Evolutionary conservation across 192 early-diverging fungal species (phyloP), one percentile per base, ranked within the genome.

Genomic region (Coemansia sp.): DNA sequence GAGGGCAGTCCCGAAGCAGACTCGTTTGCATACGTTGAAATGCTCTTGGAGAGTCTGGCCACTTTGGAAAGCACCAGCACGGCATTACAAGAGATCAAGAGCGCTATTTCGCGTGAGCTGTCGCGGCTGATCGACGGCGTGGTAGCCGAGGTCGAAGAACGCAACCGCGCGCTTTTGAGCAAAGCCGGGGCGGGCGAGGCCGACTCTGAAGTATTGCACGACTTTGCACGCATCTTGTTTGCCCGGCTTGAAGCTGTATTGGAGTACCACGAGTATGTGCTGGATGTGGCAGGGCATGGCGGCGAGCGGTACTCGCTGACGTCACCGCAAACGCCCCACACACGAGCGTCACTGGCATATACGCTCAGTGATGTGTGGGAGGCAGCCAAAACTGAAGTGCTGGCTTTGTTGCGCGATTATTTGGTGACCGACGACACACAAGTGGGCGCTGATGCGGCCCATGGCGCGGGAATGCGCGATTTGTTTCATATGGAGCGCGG

Each of bases 11-110:
- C 89, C 4, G 91, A 92, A 60, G 85, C 88, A 0, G 89, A 92
- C 56, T 90, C 89, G 19, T 87, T 84, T 73, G 86, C 86, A 15
- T 90, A 90, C 45, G 86, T 93, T 27, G 91, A 91, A 70, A 90
- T 89, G 63, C 72, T 92, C 7, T 73, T 92, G 38, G 88, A 91
- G 64, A 85, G 88, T 21, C 75, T 92, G 14, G 82, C 81, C 5
- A 66, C 85, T 8, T 74, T 92, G 22, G 69, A 77, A 43, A 68
- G 62, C 58, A 69, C 64, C 23, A 62, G 56, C 63, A 55, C 64
- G 63, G 61, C 70, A 0, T 54, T 84, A 63, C 76, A 90, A 83
- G 86, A 86, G 17, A 83, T 93, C 55, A 82, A 85, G 61, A 86
- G 90, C 69, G 82, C 88, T 10, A 83, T 93, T 19, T 81, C 84